phyloP scores from a whole-genome alignment of 805 yeast species.

The Metschnikowia bowlesiae region DNA sequence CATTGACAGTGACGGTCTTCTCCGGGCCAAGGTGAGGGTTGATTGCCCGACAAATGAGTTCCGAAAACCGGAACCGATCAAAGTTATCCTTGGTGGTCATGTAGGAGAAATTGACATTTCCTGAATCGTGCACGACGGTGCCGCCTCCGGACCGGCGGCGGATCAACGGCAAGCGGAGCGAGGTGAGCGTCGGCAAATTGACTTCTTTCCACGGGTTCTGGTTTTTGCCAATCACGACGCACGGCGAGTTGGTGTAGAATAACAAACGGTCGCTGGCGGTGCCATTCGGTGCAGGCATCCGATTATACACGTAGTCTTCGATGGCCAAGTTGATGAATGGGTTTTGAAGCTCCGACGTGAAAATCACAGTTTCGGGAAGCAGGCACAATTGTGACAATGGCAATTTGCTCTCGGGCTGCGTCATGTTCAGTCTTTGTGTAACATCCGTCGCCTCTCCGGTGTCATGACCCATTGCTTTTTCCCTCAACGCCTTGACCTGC shows the following conservation, averaged over 20 bases:
- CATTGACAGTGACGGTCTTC: constrained; percentile 48
- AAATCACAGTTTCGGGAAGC: constrained; percentile 44
- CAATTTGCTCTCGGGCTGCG: background rate
- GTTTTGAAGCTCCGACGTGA: constrained; percentile 54
- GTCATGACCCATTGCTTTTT: background rate
- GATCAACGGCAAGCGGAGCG: constrained; percentile 57
- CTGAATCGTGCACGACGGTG: constrained; percentile 88
- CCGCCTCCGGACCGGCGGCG: constrained; percentile 94
- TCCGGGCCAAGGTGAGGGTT: constrained; percentile 16
- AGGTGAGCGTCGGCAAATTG: constrained; percentile 51
- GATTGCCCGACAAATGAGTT: constrained; percentile 35
- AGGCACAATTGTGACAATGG: constrained; percentile 2
- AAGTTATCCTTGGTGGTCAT: constrained; percentile 68
- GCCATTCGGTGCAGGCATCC: constrained; percentile 45
- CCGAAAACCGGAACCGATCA: constrained; percentile 51
- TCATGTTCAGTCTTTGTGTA: background rate
- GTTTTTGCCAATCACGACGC: constrained; percentile 93
- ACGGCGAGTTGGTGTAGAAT: constrained; percentile 72
- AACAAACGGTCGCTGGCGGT: constrained; percentile 46
- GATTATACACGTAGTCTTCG: constrained; percentile 71
- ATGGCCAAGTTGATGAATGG: constrained; percentile 78
- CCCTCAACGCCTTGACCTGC: constrained; percentile 19
- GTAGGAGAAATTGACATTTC: constrained; percentile 83
- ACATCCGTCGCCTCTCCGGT: background rate
- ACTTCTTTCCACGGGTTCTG: constrained; percentile 93